Conservation (phyloP, 208 protist species). For the Wallacemonas collosoma region DNA sequence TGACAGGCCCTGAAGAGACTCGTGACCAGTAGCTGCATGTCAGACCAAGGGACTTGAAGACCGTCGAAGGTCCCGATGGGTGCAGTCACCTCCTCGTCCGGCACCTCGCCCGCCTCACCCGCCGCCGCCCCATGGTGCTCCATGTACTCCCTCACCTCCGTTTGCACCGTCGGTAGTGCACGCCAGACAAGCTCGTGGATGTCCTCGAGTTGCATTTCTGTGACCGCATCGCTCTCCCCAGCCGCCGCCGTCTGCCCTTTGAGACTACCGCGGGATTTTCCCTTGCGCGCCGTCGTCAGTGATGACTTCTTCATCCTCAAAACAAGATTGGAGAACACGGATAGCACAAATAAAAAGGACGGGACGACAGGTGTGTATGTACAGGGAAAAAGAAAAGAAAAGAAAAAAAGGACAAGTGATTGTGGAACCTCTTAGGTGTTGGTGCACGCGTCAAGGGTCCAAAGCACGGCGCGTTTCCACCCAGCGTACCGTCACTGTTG, state of each 20-base stretch:
- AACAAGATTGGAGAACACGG: neutral
- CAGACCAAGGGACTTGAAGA: constrained; percentile 36
- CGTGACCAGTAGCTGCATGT: constrained; percentile 58
- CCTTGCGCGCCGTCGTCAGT: neutral
- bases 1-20: constrained; percentile 72
- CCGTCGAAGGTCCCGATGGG: constrained; percentile 1
- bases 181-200: constrained; percentile 68
- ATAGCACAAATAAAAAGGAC: neutral
- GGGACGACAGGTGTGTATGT: too few relatives aligned
- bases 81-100: constrained; percentile 16
- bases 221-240: constrained; percentile 1
- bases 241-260: constrained; percentile 9
- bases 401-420: too few relatives aligned
- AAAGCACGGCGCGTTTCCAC: too few relatives aligned
- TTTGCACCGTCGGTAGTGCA: constrained; percentile 56
- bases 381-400: too few relatives aligned
- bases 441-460: too few relatives aligned
- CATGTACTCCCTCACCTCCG: constrained; percentile 1
- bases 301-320: constrained; percentile 13
- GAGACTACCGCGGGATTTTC: constrained; percentile 7
- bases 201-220: constrained; percentile 44
- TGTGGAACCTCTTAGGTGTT: too few relatives aligned
- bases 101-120: constrained; percentile 17
- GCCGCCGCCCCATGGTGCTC: neutral
- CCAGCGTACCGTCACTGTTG: too few relatives aligned